Evolutionary conservation across 768 basidiomycete species (phyloP).

Genomic region (Ramaria rubella): DNA sequence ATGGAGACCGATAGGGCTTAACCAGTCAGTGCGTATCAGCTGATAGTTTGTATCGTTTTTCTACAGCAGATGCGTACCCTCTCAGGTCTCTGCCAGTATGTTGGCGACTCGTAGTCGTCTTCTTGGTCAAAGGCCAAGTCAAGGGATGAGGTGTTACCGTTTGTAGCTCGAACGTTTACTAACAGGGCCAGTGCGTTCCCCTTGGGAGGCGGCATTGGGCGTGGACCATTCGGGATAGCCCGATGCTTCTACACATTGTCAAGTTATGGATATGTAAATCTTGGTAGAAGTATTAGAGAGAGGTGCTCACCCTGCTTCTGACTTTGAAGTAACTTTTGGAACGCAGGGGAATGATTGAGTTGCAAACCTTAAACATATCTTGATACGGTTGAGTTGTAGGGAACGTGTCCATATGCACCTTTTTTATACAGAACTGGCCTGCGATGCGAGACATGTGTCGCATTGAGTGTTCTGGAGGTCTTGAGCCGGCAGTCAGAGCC

Average conservation of each 20-base stretch:
- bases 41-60: not conserved
- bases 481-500: too few species aligned
- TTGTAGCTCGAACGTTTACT: not conserved
- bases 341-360: too few species aligned
- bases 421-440: too few species aligned
- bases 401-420: too few species aligned
- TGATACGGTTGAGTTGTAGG: too few species aligned
- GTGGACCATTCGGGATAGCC: not conserved
- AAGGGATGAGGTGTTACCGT: not conserved
- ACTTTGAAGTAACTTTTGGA: too few species aligned
- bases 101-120: not conserved
- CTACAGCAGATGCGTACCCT: not conserved
- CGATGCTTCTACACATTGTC: not conserved
- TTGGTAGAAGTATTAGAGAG: too few species aligned
- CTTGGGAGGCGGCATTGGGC: not conserved
- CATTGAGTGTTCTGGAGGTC: too few species aligned
- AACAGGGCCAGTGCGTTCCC: not conserved
- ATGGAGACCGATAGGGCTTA: not conserved
- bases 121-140: not conserved
- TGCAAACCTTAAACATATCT: too few species aligned
- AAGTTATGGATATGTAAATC: too few species aligned
- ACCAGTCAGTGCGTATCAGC: not conserved
- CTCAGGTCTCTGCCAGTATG: not conserved
- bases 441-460: too few species aligned
- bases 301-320: too few species aligned